Evolutionary conservation across 164 flowering plant genomes (phyloP).

Genomic region (Aristolochia californica): DNA sequence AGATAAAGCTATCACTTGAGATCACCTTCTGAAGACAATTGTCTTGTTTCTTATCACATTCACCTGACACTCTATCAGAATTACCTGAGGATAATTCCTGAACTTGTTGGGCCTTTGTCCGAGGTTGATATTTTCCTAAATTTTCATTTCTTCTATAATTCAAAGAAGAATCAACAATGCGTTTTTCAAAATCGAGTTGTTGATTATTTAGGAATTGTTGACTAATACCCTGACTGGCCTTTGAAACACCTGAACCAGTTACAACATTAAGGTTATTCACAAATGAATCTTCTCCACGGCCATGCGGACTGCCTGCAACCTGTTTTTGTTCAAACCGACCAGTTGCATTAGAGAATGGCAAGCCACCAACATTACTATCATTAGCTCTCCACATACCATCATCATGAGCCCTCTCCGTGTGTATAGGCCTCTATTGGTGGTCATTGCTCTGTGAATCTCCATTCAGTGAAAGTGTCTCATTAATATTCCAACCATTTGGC

Average conservation of each 20-base stretch:
- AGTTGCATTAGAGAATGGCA: constrained; percentile 13
- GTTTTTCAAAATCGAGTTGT: constrained; percentile 22
- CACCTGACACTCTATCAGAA: constrained; percentile 23
- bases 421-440: constrained; percentile 12
- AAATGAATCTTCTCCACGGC: constrained; percentile 15
- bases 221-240: constrained; percentile 18
- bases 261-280: constrained; percentile 9
- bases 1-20: constrained; percentile 23
- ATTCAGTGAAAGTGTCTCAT: constrained; percentile 12
- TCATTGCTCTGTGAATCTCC: constrained; percentile 19
- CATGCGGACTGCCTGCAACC: constrained; percentile 12
- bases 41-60: constrained; percentile 17
- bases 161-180: constrained; percentile 14
- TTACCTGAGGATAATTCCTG: constrained; percentile 12
- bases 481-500: constrained; percentile 17
- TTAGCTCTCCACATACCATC: constrained; percentile 20
- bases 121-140: constrained; percentile 16
- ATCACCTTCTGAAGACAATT: constrained; percentile 23
- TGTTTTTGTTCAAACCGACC: constrained; percentile 22
- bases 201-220: constrained; percentile 16
- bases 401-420: constrained; percentile 15
- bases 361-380: constrained; percentile 7
- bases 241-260: constrained; percentile 12
- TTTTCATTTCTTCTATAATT: constrained; percentile 18
- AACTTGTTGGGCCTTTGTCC: constrained; percentile 8